Conservation (phyloP, 345 rosid species). For the Salix arbutifolia region DNA sequence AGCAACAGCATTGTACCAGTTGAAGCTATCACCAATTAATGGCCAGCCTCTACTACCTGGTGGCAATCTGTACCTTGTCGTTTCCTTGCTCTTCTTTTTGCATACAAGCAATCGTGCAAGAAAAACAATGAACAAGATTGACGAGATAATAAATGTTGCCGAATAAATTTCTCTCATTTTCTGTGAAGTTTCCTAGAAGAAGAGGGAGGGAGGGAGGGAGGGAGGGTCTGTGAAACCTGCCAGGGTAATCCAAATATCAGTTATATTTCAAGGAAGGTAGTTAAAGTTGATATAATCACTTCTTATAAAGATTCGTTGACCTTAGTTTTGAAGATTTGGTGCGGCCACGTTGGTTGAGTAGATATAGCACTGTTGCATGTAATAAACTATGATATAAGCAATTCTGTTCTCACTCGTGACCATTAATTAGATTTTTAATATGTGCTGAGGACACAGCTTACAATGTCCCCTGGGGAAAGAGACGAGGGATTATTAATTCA, state of each 20-base stretch:
- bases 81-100: background rate
- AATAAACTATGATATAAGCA: too few species aligned
- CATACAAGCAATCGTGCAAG: background rate
- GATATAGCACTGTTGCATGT: background rate
- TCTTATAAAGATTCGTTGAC: background rate
- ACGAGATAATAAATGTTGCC: slow-evolving; percentile 1
- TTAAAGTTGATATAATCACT: background rate
- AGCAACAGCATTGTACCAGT: slow-evolving; percentile 74
- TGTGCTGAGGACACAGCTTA: too few species aligned
- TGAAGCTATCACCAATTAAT: slow-evolving; percentile 60
- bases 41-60: slow-evolving; percentile 85
- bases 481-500: too few species aligned
- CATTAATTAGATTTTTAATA: too few species aligned
- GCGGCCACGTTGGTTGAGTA: background rate
- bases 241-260: background rate
- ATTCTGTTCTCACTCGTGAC: too few species aligned
- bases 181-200: background rate
- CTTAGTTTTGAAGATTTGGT: background rate
- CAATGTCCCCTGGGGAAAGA: too few species aligned
- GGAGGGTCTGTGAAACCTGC: background rate
- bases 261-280: background rate
- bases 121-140: slow-evolving; percentile 7
- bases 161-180: background rate
- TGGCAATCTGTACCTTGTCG: slow-evolving; percentile 30
- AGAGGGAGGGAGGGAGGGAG: background rate